Percentiles rank a stretch among this genome's conserved stretches.
These are phyloP conservation scores for Geotrichum restrictum DNA, from an alignment of 1,139 yeast species.

Conservation along the genomic window DNA sequence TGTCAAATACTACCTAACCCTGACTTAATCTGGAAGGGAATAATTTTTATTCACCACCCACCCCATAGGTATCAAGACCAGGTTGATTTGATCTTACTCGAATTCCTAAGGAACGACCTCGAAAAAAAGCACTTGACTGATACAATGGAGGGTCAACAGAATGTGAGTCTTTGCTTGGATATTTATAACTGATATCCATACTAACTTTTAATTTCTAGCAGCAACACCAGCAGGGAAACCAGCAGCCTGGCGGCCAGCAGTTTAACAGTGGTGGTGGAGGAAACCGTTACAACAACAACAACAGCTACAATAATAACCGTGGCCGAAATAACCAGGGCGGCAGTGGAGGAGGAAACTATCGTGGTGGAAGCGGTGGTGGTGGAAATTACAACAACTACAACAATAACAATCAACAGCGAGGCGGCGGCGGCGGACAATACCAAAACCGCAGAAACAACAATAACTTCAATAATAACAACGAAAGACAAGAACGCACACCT, in stretches of 20 bases:
- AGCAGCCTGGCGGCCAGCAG: constrained; percentile 1
- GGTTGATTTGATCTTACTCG: too few species aligned
- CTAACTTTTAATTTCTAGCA: not conserved
- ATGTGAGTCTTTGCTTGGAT: not conserved
- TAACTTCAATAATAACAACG: constrained; percentile 28
- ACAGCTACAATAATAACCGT: constrained; percentile 10
- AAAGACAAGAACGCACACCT: constrained; percentile 30
- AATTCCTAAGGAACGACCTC: too few species aligned
- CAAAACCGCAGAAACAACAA: constrained; percentile 16
- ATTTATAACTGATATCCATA: not conserved
- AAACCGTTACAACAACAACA: constrained; percentile 13
- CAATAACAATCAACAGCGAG: constrained; percentile 12
- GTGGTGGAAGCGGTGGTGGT: too few species aligned
- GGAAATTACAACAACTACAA: constrained; percentile 10
- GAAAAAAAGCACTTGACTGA: not conserved
- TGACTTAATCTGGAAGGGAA: not conserved
- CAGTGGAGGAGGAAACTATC: constrained; percentile 14
- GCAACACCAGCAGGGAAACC: not conserved
- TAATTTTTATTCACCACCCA: not conserved
- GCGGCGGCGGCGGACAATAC: constrained; percentile 18
- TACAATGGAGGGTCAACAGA: constrained; percentile 8
- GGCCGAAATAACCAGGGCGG: constrained; percentile 15
- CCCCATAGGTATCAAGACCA: not conserved
- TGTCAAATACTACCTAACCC: not conserved
- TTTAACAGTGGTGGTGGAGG: not conserved